phyloP scores from a whole-genome alignment of 1,284 basidiomycete genomes.

The Rhodofomes roseus region DNA sequence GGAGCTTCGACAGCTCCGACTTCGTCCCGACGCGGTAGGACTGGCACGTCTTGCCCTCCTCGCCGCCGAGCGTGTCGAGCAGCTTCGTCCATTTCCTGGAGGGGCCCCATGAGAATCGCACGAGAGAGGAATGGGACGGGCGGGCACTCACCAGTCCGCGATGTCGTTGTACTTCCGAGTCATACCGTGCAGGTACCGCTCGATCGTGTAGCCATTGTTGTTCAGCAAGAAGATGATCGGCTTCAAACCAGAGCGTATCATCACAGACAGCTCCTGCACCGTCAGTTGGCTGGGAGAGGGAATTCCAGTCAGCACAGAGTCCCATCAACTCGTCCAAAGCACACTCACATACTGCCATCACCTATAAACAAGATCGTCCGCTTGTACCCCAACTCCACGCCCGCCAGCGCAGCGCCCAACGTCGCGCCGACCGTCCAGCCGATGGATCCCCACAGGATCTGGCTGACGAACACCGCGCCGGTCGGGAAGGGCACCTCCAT shows the following conservation, averaged over 20 bases:
- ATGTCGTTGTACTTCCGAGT: slow-evolving; percentile 71
- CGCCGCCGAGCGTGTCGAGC: slow-evolving; percentile 54
- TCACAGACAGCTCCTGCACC: slow-evolving; percentile 76
- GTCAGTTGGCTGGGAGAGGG: slow-evolving; percentile 56
- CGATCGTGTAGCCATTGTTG: slow-evolving; percentile 89
- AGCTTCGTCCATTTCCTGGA: slow-evolving; percentile 55
- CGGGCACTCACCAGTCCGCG: slow-evolving; percentile 47
- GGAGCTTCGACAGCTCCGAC: slow-evolving; percentile 57
- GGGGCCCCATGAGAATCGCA: background rate
- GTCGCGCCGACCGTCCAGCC: slow-evolving; percentile 81
- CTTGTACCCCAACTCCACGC: slow-evolving; percentile 56
- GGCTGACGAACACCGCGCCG: slow-evolving; percentile 62
- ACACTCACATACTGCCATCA: slow-evolving; percentile 68
- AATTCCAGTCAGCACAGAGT: background rate
- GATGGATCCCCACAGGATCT: slow-evolving; percentile 85
- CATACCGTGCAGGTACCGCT: slow-evolving; percentile 75
- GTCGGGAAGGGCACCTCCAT: slow-evolving; percentile 75
- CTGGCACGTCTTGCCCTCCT: slow-evolving; percentile 48
- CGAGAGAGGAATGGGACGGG: background rate
- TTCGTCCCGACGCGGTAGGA: slow-evolving; percentile 69
- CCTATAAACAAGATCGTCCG: slow-evolving; percentile 87
- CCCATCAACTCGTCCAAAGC: background rate
- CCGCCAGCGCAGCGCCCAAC: slow-evolving; percentile 79
- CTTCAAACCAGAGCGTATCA: slow-evolving; percentile 64
- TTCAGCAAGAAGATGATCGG: slow-evolving; percentile 87